Base-by-base conservation (phyloP, 345 rosid species). In the Arabis hirsuta region DNA sequence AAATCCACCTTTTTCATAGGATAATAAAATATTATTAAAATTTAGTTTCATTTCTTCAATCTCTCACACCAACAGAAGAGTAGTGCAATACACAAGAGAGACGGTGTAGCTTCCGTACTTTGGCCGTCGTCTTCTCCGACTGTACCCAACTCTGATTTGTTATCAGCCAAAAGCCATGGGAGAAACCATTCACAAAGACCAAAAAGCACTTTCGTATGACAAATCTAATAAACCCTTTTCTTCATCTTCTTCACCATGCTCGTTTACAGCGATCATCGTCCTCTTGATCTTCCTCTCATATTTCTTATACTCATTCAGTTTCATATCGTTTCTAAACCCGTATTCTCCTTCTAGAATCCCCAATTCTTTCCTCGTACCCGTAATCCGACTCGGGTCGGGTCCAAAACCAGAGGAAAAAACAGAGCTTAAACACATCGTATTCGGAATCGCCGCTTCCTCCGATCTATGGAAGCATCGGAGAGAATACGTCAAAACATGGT, bases 401-500 rank as follows among this genome's bases (percentile, higher is more conserved):
- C 80, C 53, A 2, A 38, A 9, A 12, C 34, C 56, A 0, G 74
- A 60, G 64, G 64, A 60, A 0, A 29, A 27, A 16, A 76, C 80
- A 11, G 42, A 69, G 52, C 78, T 90, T 0, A 82, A 81, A 0
- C 94, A 90, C 59, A 46, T 93, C 0, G 88, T 93, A 2, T 93
- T 93, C 52, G 87, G 96, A 9, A 84, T 88, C 59, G 90, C 90
- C 12, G 83, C 97, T 0, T 84, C 74, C 44, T 55, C 73, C 20
- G 79, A 78, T 0, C 83, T 89, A 2, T 90, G 90, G 94, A 81
- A 66, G 2, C 83, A 74, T 38, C 79, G 89, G 2, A 86, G 74
- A 55, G 90, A 89, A 2, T 89, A 84, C 41, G 82, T 86, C 5
- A 85, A 81, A 73, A 81, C 84, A 11, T 90, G 97, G 98, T 93